These are phyloP conservation scores for Oryza longistaminata DNA, from an alignment of 176 grass and related monocot genomes.

Conservation along the genomic window DNA sequence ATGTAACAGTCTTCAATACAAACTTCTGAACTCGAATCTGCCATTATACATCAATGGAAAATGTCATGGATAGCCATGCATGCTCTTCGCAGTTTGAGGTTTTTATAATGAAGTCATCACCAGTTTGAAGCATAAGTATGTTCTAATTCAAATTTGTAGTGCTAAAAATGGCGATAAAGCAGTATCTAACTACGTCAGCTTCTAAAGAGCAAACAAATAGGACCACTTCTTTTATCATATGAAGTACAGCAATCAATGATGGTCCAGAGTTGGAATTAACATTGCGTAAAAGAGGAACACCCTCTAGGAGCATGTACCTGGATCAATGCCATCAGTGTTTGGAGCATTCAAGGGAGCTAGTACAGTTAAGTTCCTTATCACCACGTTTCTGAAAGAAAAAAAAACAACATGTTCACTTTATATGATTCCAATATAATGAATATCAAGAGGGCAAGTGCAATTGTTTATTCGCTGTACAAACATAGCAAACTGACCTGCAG, in stretches of 20 bases:
- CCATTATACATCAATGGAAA: slow-evolving; percentile 31
- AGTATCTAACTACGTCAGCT: background rate
- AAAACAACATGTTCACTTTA: slow-evolving; percentile 7
- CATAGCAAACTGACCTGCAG: slow-evolving; percentile 65
- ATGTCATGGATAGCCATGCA: background rate
- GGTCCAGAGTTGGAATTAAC: background rate
- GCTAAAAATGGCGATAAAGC: background rate
- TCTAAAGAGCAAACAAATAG: background rate
- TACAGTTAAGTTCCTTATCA: slow-evolving; percentile 77
- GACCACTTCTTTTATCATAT: background rate
- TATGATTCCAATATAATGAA: slow-evolving; percentile 14
- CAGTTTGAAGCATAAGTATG: background rate
- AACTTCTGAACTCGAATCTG: slow-evolving; percentile 90
- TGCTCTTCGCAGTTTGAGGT: background rate
- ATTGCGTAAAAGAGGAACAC: background rate
- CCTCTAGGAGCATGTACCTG: slow-evolving; percentile 48
- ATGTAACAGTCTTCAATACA: slow-evolving; percentile 90
- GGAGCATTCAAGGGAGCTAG: slow-evolving; percentile 78
- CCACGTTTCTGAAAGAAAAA: slow-evolving; percentile 57
- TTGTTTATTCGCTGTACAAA: background rate
- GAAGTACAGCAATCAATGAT: background rate
- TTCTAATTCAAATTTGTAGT: background rate
- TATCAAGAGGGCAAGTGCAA: background rate
- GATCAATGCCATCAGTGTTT: slow-evolving; percentile 97
- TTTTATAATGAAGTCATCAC: background rate